Evolutionary conservation across 1,284 basidiomycete genomes (phyloP).

Genomic region (Cryptococcus jaspeensis): DNA sequence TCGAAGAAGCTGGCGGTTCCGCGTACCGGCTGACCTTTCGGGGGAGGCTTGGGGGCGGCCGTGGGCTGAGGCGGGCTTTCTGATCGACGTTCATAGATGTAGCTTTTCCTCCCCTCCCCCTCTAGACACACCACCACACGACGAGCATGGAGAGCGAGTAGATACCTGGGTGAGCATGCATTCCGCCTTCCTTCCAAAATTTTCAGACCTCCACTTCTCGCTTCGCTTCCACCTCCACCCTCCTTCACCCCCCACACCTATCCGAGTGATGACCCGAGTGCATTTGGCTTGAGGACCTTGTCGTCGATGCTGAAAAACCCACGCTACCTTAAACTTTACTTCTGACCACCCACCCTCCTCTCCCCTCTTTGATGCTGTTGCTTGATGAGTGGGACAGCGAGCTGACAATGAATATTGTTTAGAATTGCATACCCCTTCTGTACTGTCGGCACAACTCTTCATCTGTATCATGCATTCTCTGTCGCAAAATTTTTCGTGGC

Average conservation of each 20-base stretch:
- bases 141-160: not conserved
- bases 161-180: constrained; percentile 41
- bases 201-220: constrained; percentile 7
- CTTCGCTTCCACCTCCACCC: not conserved
- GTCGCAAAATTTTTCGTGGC: not conserved
- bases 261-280: constrained; percentile 49
- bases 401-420: not conserved
- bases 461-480: not conserved
- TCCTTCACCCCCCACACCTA: constrained; percentile 1
- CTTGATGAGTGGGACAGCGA: not conserved
- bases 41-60: constrained; percentile 24
- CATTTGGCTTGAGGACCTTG: constrained; percentile 51
- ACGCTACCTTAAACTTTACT: constrained; percentile 48
- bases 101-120: constrained; percentile 4
- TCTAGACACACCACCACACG: not conserved
- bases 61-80: constrained; percentile 50
- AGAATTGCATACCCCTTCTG: not conserved
- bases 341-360: constrained; percentile 30
- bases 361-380: constrained; percentile 1
- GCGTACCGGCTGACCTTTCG: constrained; percentile 23
- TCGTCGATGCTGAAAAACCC: constrained; percentile 50
- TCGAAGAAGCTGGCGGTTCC: constrained; percentile 51
- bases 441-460: not conserved
- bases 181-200: constrained; percentile 13
- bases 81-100: constrained; percentile 42